Evolutionary conservation across 371 early-diverging fungal species (phyloP).

Genomic region (Capillidium heterosporum): DNA sequence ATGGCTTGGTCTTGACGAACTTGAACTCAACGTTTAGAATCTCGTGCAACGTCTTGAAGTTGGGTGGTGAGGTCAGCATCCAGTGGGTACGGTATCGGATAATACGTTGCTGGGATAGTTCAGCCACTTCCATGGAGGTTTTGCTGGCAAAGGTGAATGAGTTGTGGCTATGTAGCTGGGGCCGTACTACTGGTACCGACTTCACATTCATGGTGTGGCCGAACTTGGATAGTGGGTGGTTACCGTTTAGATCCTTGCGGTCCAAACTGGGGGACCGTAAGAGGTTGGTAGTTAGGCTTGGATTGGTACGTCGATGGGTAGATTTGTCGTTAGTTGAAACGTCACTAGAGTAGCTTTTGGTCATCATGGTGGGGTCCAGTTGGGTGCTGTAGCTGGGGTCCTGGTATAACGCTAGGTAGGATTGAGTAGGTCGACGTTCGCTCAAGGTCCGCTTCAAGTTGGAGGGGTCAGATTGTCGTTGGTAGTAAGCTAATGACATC

Average conservation of each 20-base stretch:
- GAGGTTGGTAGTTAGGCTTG: too few relatives aligned
- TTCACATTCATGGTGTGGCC: neutral
- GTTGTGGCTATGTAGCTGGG: neutral
- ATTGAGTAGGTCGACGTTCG: too few relatives aligned
- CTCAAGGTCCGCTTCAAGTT: too few relatives aligned
- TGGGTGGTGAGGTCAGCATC: neutral
- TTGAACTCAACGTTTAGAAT: neutral
- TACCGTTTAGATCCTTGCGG: neutral
- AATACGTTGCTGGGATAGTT: constrained; percentile 2
- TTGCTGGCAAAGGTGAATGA: neutral
- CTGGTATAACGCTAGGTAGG: too few relatives aligned
- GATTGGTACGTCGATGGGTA: too few relatives aligned
- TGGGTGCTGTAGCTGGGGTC: too few relatives aligned
- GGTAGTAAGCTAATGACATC: too few relatives aligned
- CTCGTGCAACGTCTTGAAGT: neutral
- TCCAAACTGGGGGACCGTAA: neutral
- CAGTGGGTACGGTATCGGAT: neutral
- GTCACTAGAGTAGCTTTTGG: too few relatives aligned
- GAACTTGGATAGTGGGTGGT: constrained; percentile 1
- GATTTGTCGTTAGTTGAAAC: too few relatives aligned
- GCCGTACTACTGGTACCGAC: neutral
- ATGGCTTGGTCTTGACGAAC: constrained; percentile 2
- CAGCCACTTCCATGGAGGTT: neutral
- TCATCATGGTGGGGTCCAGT: too few relatives aligned
- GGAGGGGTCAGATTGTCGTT: too few relatives aligned